Percentiles rank a stretch among this genome's conserved stretches.
Conservation (phyloP, 2,329 filamentous ascomycete species). For the Trichoderma breve region DNA sequence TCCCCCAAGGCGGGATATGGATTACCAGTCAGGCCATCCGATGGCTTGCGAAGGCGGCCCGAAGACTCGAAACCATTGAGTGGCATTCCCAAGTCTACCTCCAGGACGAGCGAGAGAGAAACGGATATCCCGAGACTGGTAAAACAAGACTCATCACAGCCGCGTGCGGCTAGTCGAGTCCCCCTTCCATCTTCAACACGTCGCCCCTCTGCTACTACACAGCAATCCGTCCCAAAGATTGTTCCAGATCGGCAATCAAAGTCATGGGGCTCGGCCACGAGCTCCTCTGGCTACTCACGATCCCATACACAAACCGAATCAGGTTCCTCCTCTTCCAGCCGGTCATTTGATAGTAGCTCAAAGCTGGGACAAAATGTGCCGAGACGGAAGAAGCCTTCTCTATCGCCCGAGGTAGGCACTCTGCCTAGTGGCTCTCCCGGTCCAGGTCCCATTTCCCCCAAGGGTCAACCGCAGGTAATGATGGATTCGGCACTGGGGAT, state of each 20-base stretch:
- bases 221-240: conserved; percentile 24
- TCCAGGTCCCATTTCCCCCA: conserved; percentile 44
- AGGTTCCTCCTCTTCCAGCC: conserved; percentile 35
- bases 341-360: conserved; percentile 33
- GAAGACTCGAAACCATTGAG: conserved; percentile 26
- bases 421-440: conserved; percentile 37
- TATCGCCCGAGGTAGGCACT: conserved; percentile 40
- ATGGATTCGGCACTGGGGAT: conserved; percentile 35
- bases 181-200: conserved; percentile 27
- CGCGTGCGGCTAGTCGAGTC: conserved; percentile 25
- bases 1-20: conserved; percentile 42
- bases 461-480: conserved; percentile 38
- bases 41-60: conserved; percentile 34
- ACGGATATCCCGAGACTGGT: conserved; percentile 22
- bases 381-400: conserved; percentile 49
- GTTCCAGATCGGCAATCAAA: conserved; percentile 42
- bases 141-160: conserved; percentile 23
- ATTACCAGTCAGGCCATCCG: conserved; percentile 40
- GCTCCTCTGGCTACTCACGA: conserved; percentile 33
- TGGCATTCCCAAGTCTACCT: conserved; percentile 27
- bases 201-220: conserved; percentile 28
- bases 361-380: conserved; percentile 44
- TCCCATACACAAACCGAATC: conserved; percentile 34
- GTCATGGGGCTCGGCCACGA: conserved; percentile 41
- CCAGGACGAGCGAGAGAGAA: conserved; percentile 26